Percentiles rank a stretch among this genome's conserved stretches.
These are phyloP conservation scores for Cyberlindnera bimundalis DNA, from an alignment of 805 yeast species.

Conservation along the genomic window DNA sequence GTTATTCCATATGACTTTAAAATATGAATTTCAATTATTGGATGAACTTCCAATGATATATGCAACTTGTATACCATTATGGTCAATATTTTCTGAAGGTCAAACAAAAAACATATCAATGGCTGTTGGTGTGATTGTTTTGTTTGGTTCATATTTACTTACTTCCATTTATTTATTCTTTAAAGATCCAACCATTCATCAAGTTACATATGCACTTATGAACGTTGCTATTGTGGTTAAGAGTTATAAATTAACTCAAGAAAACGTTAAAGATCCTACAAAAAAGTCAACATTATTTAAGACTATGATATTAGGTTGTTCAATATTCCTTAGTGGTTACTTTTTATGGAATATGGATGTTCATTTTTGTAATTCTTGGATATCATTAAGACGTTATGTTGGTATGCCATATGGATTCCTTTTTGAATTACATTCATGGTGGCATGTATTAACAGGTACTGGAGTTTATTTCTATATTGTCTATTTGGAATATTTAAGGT, in stretches of 20 bases:
- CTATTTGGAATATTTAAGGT: slow-evolving; percentile 70
- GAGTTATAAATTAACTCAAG: slow-evolving; percentile 48
- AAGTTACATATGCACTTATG: slow-evolving; percentile 74
- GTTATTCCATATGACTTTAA: slow-evolving; percentile 94
- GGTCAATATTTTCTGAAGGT: slow-evolving; percentile 72
- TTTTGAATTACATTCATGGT: slow-evolving; percentile 95
- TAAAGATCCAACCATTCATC: slow-evolving; percentile 86
- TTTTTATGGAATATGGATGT: slow-evolving; percentile 88
- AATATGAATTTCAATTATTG: slow-evolving; percentile 82
- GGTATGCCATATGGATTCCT: slow-evolving; percentile 87
- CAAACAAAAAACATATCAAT: slow-evolving; percentile 35
- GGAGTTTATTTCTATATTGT: slow-evolving; percentile 86
- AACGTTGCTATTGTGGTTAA: slow-evolving; percentile 70
- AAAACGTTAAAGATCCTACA: slow-evolving; percentile 47
- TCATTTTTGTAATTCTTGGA: slow-evolving; percentile 63
- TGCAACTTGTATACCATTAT: slow-evolving; percentile 93
- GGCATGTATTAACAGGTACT: slow-evolving; percentile 85
- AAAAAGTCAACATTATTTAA: slow-evolving; percentile 48
- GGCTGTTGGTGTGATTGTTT: slow-evolving; percentile 45
- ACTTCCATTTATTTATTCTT: slow-evolving; percentile 70
- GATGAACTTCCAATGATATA: slow-evolving; percentile 98
- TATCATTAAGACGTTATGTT: slow-evolving; percentile 52
- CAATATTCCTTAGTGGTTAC: slow-evolving; percentile 69
- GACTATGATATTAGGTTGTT: slow-evolving; percentile 58
- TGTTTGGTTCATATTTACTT: slow-evolving; percentile 52